Evolutionary conservation across 768 basidiomycete species (phyloP), one percentile per base, ranked within the genome.

Genomic region (Suillus plorans): DNA sequence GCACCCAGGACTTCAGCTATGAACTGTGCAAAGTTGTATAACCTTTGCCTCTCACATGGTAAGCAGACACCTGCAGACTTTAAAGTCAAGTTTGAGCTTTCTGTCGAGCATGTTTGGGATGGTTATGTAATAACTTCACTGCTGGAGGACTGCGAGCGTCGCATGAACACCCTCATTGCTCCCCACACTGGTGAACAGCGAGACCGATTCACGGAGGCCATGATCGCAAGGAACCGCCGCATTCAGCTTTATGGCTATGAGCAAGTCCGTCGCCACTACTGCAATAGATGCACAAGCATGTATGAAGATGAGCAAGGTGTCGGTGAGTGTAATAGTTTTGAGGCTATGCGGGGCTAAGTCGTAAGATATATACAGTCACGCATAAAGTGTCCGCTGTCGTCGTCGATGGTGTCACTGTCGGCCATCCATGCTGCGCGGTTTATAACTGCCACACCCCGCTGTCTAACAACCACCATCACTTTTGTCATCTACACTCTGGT

Each of bases 101-200:
- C 69, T 0, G 69, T 69, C 3, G 68, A 75, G 13, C 73, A 78
- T 45, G 70, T 78, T 18, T 78, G 75, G 72, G 72, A 75, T 66
- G 70, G 67, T 0, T 79, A 77, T 56, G 58, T 75, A 18, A 67
- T 73, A 5, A 22, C 68, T 12, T 64, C 72, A 1, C 68, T 77
- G 2, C 70, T 79, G 12, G 67, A 77, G 8, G 71, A 76, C 58
- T 42, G 64, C 25, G 5, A 66, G 2, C 57, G 49, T 0, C 66
- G 63, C 1, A 55, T 52, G 5, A 31, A 31, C 6, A 28, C 56
- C 10, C 69, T 79, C 0, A 39, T 56, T 8, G 70, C 75, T 1
- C 72, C 70, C 1, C 73, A 78, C 63, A 63, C 62, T 8, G 74
- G 77, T 13, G 34, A 61, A 4, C 76, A 77, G 45, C 60, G 62